Conservation (phyloP, 441 rosid species). For the Populus hybrid region DNA sequence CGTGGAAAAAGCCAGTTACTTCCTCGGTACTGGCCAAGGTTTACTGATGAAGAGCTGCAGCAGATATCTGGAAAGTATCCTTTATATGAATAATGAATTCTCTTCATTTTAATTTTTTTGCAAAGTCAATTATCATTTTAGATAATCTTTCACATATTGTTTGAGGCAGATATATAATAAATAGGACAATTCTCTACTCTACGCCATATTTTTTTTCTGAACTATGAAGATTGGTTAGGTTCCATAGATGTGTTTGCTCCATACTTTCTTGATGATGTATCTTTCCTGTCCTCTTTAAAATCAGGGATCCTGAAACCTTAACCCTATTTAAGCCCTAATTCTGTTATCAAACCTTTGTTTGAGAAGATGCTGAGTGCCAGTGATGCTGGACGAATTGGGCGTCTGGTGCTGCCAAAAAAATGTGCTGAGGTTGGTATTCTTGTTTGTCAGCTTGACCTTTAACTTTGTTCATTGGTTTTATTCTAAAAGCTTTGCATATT, state of each 20-base stretch:
- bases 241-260: neutral
- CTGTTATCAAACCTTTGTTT: conserved; percentile 78
- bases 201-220: neutral
- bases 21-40: conserved; percentile 90
- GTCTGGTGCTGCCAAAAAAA: conserved; percentile 91
- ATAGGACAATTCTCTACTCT: neutral
- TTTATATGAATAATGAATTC: conserved; percentile 20
- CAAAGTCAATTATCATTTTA: neutral
- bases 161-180: neutral
- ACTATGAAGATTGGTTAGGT: neutral
- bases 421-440: conserved; percentile 81
- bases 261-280: neutral
- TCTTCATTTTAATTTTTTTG: conserved; percentile 2
- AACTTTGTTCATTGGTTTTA: conserved; percentile 12
- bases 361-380: conserved; percentile 98
- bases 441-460: conserved; percentile 9
- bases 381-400: conserved; percentile 93
- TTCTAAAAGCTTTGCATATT: neutral
- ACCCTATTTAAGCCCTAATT: conserved; percentile 69
- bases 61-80: conserved; percentile 93
- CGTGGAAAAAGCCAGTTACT: conserved; percentile 66
- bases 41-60: conserved; percentile 72
- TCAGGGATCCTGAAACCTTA: conserved; percentile 39
- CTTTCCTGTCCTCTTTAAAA: neutral
- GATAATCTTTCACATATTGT: neutral